These are phyloP conservation scores for Crotalaria pallida DNA, from an alignment of 306 rosid species.

Conservation along the genomic window DNA sequence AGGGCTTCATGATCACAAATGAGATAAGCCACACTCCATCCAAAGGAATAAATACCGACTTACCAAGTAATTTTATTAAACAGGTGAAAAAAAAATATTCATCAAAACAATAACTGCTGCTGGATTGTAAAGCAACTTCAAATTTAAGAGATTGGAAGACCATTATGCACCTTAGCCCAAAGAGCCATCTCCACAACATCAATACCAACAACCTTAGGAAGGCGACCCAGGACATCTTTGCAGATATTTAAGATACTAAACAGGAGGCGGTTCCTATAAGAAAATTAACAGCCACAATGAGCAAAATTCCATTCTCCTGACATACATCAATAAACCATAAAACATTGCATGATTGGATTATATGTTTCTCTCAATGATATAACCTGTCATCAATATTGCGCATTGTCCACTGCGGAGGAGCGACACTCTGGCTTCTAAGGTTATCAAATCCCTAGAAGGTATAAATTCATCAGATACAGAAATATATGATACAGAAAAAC, in stretches of 20 bases:
- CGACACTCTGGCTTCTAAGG: slow-evolving; percentile 91
- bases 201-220: slow-evolving; percentile 94
- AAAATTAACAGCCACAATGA: slow-evolving; percentile 8
- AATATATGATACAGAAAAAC: too few relatives aligned
- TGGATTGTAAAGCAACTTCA: slow-evolving; percentile 2
- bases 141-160: slow-evolving; percentile 21
- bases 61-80: background rate
- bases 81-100: background rate
- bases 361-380: slow-evolving; percentile 18
- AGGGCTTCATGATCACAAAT: background rate
- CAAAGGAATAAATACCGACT: background rate
- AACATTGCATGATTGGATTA: background rate
- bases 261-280: slow-evolving; percentile 76
- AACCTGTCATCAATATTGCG: slow-evolving; percentile 94
- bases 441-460: slow-evolving; percentile 85
- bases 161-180: slow-evolving; percentile 86
- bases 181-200: slow-evolving; percentile 99
- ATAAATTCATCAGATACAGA: slow-evolving; percentile 21
- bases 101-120: background rate
- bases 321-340: slow-evolving; percentile 3
- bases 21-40: background rate
- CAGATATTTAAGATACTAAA: slow-evolving; percentile 68
- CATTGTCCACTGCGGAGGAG: slow-evolving; percentile 99
- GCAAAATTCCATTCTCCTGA: slow-evolving; percentile 4
- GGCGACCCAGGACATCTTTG: slow-evolving; percentile 77